phyloP scores from a whole-genome alignment of 345 rosid genomes.

The Limnanthes douglasii region DNA sequence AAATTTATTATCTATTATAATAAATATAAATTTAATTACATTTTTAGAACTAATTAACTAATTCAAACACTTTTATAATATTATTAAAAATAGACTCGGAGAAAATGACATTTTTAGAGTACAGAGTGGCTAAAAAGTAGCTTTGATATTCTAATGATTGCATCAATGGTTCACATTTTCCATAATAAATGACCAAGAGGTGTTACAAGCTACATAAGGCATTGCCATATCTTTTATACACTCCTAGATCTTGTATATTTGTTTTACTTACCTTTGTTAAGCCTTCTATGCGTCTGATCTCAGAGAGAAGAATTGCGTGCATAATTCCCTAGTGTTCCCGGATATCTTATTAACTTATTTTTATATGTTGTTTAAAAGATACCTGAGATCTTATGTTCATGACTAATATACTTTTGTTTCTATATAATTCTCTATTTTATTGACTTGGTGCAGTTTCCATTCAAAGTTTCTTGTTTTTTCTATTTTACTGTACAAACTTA shows the following conservation, averaged over 20 bases:
- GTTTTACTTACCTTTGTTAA: slow-evolving; percentile 1
- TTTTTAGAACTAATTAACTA: not conserved
- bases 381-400: slow-evolving; percentile 5
- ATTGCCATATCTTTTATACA: slow-evolving; percentile 6
- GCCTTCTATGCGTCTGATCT: slow-evolving; percentile 4
- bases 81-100: slow-evolving; percentile 81
- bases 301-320: slow-evolving; percentile 98
- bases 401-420: not conserved
- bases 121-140: slow-evolving; percentile 94
- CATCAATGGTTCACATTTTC: slow-evolving; percentile 96
- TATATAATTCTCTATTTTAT: not conserved
- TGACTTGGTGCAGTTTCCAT: too few relatives aligned
- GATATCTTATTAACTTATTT: slow-evolving; percentile 93
- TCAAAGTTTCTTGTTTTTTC: too few relatives aligned
- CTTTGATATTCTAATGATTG: slow-evolving; percentile 94
- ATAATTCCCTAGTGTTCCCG: slow-evolving; percentile 97
- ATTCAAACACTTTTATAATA: slow-evolving; percentile 46
- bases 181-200: slow-evolving; percentile 99
- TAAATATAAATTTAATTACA: not conserved
- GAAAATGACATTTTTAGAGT: slow-evolving; percentile 93
- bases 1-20: not conserved
- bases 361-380: slow-evolving; percentile 97
- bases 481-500: not conserved
- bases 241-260: slow-evolving; percentile 6
- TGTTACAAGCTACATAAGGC: slow-evolving; percentile 93